Evolutionary conservation across 345 rosid genomes (phyloP).

Genomic region (Acer yangbiense): DNA sequence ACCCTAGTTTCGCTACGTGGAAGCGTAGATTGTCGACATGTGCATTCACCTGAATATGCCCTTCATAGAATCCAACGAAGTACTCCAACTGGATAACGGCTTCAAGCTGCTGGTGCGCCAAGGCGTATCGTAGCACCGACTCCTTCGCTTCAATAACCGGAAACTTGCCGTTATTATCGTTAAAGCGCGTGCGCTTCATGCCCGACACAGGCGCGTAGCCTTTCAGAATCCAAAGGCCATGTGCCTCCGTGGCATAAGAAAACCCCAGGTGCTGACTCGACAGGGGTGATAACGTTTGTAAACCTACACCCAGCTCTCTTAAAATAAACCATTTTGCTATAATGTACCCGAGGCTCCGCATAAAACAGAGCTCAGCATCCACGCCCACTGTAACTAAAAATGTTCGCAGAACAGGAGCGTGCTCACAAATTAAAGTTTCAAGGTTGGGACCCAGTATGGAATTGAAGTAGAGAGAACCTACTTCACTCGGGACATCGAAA

Average conservation of each 20-base stretch:
- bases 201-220: constrained; percentile 65
- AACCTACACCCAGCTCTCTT: constrained; percentile 65
- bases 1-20: constrained; percentile 66
- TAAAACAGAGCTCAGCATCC: constrained; percentile 71
- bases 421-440: constrained; percentile 41
- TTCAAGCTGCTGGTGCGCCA: constrained; percentile 87
- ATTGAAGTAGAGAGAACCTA: constrained; percentile 71
- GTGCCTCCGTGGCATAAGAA: constrained; percentile 72
- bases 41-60: constrained; percentile 61
- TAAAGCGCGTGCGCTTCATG: constrained; percentile 51
- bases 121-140: constrained; percentile 66
- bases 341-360: constrained; percentile 75
- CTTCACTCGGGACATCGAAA: constrained; percentile 64
- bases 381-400: constrained; percentile 66
- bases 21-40: constrained; percentile 80
- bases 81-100: constrained; percentile 71
- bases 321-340: constrained; percentile 77
- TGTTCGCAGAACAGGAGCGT: constrained; percentile 56
- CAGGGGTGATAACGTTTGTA: constrained; percentile 36
- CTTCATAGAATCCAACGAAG: constrained; percentile 53
- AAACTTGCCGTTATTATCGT: constrained; percentile 33
- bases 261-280: constrained; percentile 45
- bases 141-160: constrained; percentile 55
- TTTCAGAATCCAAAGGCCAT: constrained; percentile 78
- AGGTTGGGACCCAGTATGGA: constrained; percentile 60